A percentile compares a stretch with the other conserved stretches of the same genome.
Conservation (phyloP, 129 eudicot species). For the Lactuca saligna region DNA sequence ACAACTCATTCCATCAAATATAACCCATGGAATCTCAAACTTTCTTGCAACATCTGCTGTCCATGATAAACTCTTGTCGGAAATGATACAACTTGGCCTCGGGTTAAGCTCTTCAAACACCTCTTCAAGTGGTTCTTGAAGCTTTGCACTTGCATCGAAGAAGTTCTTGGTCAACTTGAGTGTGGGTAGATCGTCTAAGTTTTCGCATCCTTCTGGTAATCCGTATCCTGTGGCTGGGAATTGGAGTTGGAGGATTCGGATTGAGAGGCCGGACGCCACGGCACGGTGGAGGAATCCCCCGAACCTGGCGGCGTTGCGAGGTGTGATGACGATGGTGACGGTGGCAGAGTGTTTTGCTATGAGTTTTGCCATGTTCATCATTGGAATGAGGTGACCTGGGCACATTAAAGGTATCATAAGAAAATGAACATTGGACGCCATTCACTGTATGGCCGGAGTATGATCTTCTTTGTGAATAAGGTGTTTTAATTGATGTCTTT, state of each 20-base stretch:
- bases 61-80: conserved; percentile 46
- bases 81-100: conserved; percentile 42
- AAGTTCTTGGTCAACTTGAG: conserved; percentile 19
- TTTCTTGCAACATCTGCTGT: conserved; percentile 35
- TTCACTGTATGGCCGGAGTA: background rate
- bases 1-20: conserved; percentile 61
- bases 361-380: conserved; percentile 52
- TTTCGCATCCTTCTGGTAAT: conserved; percentile 42
- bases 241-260: conserved; percentile 27
- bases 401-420: conserved; percentile 45
- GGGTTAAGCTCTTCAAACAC: conserved; percentile 33
- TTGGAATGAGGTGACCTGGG: conserved; percentile 57
- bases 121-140: conserved; percentile 38
- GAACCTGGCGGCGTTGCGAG: conserved; percentile 29
- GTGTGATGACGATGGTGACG: conserved; percentile 41
- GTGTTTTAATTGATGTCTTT: background rate
- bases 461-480: background rate
- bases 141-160: conserved; percentile 31
- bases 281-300: conserved; percentile 31
- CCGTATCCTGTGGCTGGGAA: conserved; percentile 39
- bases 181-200: conserved; percentile 37
- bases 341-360: conserved; percentile 34
- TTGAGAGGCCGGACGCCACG: conserved; percentile 32
- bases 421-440: conserved; percentile 40
- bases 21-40: conserved; percentile 42